Evolutionary conservation across 1,284 basidiomycete genomes (phyloP), one percentile per base, ranked within the genome.

Genomic region (Dichomitus squalens): DNA sequence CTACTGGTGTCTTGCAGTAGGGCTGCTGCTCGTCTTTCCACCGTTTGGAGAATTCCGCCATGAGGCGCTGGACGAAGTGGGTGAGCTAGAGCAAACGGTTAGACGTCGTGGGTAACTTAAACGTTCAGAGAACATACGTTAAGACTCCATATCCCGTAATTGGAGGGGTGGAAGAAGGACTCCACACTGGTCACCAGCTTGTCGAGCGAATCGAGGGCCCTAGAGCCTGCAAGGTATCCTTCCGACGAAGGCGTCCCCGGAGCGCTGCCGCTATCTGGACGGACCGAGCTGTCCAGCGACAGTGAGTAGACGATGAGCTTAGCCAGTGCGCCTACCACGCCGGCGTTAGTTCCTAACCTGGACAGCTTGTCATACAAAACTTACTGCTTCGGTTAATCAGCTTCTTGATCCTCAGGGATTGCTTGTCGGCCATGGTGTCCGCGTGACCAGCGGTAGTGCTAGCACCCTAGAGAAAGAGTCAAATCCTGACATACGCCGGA

Each of bases 251-350:
- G 58, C 29, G 67, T 64, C 25, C 65, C 55, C 59, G 49, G 68
- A 29, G 70, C 70, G 46, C 77, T 77, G 0, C 72, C 68, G 7
- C 67, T 68, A 7, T 77, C 76, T 8, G 76, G 76, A 49, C 78
- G 82, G 36, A 82, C 69, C 7, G 86, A 82, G 0, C 93, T 87
- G 69, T 99, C 97, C 41, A 90, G 82, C 4, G 90, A 82, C 82
- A 99, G 95, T 2, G 93, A 96, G 71, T 95, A 97, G 23, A 98
- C 86, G 57, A 99, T 83, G 40, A 98, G 77, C 66, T 90, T 91
- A 0, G 96, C 94, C 49, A 99, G 81, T 11, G 90, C 84, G 70
- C 83, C 88, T 95, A 31, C 12, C 4, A 29, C 3, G 21, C 8
- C 14, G n/a, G 8, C 27, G 18, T 40, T 6, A 51, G 48, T 18